Base-by-base conservation (phyloP, 108 stramenopile genomes). In the Epithemia pelagica region DNA sequence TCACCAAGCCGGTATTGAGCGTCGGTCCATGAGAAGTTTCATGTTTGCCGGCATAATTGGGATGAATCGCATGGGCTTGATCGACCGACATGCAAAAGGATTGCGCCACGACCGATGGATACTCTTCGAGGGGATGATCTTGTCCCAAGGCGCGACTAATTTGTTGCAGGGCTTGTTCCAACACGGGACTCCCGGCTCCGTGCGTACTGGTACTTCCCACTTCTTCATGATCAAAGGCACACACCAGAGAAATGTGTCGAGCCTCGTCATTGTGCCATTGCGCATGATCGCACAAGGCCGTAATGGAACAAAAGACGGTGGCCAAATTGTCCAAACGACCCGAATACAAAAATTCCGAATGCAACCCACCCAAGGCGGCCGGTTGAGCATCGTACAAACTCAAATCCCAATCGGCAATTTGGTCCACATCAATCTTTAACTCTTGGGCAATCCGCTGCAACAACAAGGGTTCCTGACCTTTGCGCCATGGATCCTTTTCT, bases 11-110 rank as follows among this genome's bases (percentile, higher is more conserved):
- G 2, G 67, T 82, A 69, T 97, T 95, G 80, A 99, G 82, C 67
- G 86, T 89, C 1, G 97, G 97, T 24, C 81, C 87, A 76, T 98
- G 96, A 20, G 64, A 74, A 46, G 87, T 83, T 60, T 99, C 99
- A 77, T 99, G 97, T 59, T 96, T 96, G 32, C 78, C 69, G 24
- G 82, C 77, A 79, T 99, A 99, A 71, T 99, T 98, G 0, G 99
- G 97, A 74, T 99, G 99, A 24, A 95, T 61, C 25, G 96, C 97
- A 82, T 99, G 99, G 0, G 97, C 97, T 72, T 96, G 96, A 72
- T 99, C 99, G 21, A 88, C 87, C 30, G 81, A 81, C 18, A 88
- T 54, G 25, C 87, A 75, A 72, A 96, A 86, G 23, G 77, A 79
- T 20, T 75, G 68, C 53, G 67, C 80, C 24, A 89, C 71, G 10